Conservation (phyloP, 306 rosid species). For the Argentina anserina region DNA sequence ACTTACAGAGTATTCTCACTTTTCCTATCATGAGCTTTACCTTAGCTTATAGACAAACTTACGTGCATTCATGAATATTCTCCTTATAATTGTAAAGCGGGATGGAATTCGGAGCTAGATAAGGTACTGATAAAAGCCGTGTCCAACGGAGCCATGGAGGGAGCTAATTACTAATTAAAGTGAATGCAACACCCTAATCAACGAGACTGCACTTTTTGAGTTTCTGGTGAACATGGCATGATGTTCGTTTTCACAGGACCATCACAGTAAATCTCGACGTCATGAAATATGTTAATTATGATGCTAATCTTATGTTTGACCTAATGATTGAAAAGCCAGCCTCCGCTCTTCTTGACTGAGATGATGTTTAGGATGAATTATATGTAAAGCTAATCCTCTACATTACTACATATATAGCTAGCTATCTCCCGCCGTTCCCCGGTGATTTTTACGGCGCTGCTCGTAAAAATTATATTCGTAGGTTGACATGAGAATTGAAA, state of each 20-base stretch:
- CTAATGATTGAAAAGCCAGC: not conserved
- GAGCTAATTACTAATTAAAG: not conserved
- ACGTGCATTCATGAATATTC: not conserved
- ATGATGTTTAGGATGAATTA: not conserved
- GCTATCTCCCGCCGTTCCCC: not conserved
- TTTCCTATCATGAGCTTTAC: not conserved
- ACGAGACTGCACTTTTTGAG: constrained; percentile 10
- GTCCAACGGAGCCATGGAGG: constrained; percentile 12
- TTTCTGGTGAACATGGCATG: constrained; percentile 5
- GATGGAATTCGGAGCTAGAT: constrained; percentile 1
- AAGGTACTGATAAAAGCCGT: constrained; percentile 2
- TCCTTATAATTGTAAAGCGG: not conserved
- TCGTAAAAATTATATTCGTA: not conserved
- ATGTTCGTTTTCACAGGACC: constrained; percentile 11
- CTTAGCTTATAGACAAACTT: not conserved
- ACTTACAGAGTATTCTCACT: too few relatives aligned
- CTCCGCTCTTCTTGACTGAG: not conserved
- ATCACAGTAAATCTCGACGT: not conserved
- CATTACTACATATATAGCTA: too few relatives aligned
- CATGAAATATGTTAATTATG: not conserved
- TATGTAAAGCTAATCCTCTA: not conserved
- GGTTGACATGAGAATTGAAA: not conserved
- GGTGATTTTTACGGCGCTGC: not conserved
- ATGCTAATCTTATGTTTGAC: not conserved
- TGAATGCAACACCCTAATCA: not conserved